These are phyloP conservation scores for Santalum album DNA, from an alignment of 164 flowering plant species.

Conservation along the genomic window DNA sequence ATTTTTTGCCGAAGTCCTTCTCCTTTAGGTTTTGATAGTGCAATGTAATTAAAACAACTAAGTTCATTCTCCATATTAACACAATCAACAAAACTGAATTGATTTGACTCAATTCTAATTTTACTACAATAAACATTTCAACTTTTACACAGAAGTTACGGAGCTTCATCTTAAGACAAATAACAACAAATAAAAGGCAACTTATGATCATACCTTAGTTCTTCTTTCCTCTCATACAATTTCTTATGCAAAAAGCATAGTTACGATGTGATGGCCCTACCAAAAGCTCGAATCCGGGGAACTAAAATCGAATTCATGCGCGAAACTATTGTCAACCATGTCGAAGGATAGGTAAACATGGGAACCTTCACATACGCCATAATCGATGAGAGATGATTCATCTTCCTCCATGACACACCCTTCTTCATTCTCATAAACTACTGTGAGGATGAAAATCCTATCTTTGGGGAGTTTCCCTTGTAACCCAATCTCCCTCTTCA, in stretches of 20 bases:
- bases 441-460: conserved; percentile 24
- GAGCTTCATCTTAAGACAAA: not conserved
- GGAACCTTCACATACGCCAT: conserved; percentile 38
- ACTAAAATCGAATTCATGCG: not conserved
- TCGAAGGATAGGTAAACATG: conserved; percentile 11
- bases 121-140: too few species aligned
- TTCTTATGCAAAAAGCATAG: not conserved
- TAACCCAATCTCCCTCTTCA: conserved; percentile 30
- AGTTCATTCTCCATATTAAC: too few species aligned
- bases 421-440: conserved; percentile 8
- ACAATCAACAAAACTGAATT: too few species aligned
- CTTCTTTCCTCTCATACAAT: not conserved
- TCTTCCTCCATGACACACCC: conserved; percentile 8
- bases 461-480: conserved; percentile 32
- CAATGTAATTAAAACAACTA: too few species aligned
- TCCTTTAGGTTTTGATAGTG: too few species aligned
- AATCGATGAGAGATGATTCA: conserved; percentile 19
- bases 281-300: not conserved
- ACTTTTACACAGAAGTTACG: too few species aligned
- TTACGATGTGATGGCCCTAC: not conserved
- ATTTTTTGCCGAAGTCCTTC: too few species aligned
- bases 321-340: not conserved
- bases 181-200: not conserved
- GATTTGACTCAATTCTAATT: too few species aligned
- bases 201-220: not conserved